These are phyloP conservation scores for Globisporangium middletonii DNA, from an alignment of 352 stramenopile genomes.

Conservation along the genomic window DNA sequence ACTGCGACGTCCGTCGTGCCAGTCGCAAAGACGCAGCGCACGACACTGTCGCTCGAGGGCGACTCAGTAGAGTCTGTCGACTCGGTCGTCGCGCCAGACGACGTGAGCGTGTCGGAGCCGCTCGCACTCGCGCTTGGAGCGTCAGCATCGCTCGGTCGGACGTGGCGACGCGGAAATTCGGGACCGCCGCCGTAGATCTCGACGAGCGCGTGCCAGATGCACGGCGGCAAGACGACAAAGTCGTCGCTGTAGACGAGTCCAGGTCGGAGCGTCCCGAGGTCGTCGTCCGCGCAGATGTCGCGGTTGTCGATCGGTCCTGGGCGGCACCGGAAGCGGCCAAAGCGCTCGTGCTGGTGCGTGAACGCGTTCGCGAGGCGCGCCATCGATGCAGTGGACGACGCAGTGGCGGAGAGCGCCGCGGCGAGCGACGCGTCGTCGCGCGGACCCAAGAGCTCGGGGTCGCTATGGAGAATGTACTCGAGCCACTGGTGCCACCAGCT, in stretches of 20 bases:
- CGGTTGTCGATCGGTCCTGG: conserved; percentile 41
- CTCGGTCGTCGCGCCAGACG: not conserved
- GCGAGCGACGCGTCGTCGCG: conserved; percentile 2
- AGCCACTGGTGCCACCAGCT: conserved; percentile 59
- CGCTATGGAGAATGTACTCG: conserved; percentile 21
- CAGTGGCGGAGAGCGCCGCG: not conserved
- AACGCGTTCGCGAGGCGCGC: not conserved
- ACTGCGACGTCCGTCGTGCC: conserved; percentile 13
- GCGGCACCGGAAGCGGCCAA: conserved; percentile 17
- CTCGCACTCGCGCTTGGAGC: not conserved
- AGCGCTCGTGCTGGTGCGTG: conserved; percentile 9
- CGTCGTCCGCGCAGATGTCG: conserved; percentile 30
- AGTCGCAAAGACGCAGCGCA: not conserved
- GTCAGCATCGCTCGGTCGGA: too few relatives aligned
- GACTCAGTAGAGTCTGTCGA: not conserved
- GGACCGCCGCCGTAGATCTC: conserved; percentile 51
- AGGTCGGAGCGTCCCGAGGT: conserved; percentile 31
- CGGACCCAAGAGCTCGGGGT: conserved; percentile 2
- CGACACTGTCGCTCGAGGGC: not conserved
- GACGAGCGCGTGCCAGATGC: conserved; percentile 47
- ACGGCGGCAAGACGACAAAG: conserved; percentile 36
- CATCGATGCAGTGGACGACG: not conserved
- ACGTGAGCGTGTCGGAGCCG: not conserved
- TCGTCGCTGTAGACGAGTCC: conserved; percentile 26
- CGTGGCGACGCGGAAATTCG: conserved; percentile 34